phyloP scores from a whole-genome alignment of 345 rosid species.

The Conringia planisiliqua region DNA sequence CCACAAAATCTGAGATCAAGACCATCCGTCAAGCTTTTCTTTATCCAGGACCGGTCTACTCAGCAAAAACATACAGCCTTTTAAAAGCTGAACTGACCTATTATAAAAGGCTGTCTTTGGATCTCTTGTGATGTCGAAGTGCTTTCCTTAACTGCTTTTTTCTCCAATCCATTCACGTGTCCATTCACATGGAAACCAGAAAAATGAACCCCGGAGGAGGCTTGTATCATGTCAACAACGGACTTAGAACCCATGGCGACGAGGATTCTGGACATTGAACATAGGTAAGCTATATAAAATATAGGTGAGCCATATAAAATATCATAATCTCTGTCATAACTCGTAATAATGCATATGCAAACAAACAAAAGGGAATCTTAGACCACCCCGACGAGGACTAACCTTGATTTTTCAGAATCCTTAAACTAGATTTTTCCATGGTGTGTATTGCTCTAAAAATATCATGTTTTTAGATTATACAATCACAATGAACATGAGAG shows the following conservation, averaged over 20 bases:
- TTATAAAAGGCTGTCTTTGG: slow-evolving; percentile 84
- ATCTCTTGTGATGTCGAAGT: slow-evolving; percentile 49
- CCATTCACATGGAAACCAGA: slow-evolving; percentile 58
- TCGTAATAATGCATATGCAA: slow-evolving; percentile 2
- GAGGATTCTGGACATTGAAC: not conserved
- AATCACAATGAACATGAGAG: not conserved
- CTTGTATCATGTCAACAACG: slow-evolving; percentile 85
- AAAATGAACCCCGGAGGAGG: slow-evolving; percentile 79
- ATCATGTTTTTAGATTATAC: not conserved
- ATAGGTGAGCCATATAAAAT: not conserved
- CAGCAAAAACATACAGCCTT: not conserved
- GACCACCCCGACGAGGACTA: not conserved
- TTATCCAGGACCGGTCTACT: not conserved
- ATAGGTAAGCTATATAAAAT: not conserved
- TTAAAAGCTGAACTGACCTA: slow-evolving; percentile 47
- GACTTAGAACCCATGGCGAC: slow-evolving; percentile 36
- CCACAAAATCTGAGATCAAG: slow-evolving; percentile 16
- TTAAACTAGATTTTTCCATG: not conserved
- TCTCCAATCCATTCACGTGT: slow-evolving; percentile 63
- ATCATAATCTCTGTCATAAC: not conserved
- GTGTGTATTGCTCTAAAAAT: not conserved
- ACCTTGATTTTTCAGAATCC: not conserved
- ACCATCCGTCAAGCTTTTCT: not conserved
- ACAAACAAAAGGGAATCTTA: not conserved
- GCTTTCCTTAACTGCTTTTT: slow-evolving; percentile 42